phyloP scores from a whole-genome alignment of 148 eudicot species.

The Chenopodium quinoa region DNA sequence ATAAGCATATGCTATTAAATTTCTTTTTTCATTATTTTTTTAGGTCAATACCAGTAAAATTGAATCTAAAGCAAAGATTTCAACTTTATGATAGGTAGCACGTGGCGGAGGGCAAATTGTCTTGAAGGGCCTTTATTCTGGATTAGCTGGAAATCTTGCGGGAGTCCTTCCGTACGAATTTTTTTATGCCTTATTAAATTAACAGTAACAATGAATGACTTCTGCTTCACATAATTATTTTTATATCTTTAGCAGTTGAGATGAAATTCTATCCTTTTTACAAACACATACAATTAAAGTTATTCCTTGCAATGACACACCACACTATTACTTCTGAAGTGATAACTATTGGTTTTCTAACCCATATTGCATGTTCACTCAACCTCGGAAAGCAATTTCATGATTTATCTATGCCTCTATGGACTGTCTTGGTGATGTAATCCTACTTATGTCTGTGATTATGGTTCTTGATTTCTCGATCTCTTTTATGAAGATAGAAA shows the following conservation, averaged over 20 bases:
- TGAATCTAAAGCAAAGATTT: constrained; percentile 1
- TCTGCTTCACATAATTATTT: background rate
- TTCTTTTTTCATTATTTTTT: background rate
- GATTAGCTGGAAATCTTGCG: constrained; percentile 90
- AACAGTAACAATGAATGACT: background rate
- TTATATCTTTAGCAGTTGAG: background rate
- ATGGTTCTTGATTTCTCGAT: background rate
- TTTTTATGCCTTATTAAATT: background rate
- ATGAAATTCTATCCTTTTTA: background rate
- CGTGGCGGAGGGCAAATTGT: constrained; percentile 84
- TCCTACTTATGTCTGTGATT: background rate
- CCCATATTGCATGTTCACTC: background rate
- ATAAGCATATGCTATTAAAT: background rate
- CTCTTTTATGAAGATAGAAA: background rate
- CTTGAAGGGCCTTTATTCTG: constrained; percentile 90
- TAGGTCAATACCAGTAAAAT: background rate
- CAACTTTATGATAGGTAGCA: constrained; percentile 60
- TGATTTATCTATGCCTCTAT: background rate
- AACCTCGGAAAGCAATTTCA: background rate
- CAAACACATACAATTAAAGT: no score
- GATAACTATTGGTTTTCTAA: background rate
- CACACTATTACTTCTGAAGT: background rate
- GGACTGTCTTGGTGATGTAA: background rate
- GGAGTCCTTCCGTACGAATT: constrained; percentile 92
- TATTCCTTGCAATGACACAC: background rate